Conservation (phyloP, 2,329 filamentous ascomycete genomes). For the Colletotrichum cereale region DNA sequence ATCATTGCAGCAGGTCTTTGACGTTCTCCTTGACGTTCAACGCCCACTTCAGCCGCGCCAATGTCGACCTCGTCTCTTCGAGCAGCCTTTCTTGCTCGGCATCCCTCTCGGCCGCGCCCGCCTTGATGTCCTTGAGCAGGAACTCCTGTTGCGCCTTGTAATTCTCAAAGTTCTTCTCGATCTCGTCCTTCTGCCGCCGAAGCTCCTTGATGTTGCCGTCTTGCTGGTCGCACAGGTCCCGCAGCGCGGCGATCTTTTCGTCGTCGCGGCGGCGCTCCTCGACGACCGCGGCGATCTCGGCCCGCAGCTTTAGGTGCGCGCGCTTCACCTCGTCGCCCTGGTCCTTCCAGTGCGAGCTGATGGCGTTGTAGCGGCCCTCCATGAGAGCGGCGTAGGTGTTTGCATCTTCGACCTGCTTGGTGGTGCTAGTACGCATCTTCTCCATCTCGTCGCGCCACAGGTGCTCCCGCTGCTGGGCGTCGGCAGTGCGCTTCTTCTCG, state of each 20-base stretch:
- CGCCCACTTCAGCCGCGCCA: constrained; percentile 80
- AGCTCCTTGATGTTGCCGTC: constrained; percentile 75
- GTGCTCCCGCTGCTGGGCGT: constrained; percentile 71
- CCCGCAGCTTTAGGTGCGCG: constrained; percentile 61
- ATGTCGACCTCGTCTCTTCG: constrained; percentile 69
- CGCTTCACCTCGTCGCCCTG: constrained; percentile 72
- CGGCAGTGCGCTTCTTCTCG: constrained; percentile 72
- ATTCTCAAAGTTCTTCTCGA: constrained; percentile 69
- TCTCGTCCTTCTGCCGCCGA: constrained; percentile 71
- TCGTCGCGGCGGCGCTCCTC: constrained; percentile 71
- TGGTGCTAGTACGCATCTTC: constrained; percentile 69
- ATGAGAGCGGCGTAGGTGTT: constrained; percentile 74
- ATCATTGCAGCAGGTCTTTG: constrained; percentile 62
- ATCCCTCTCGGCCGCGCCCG: constrained; percentile 68
- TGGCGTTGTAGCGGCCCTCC: constrained; percentile 77
- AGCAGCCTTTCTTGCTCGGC: constrained; percentile 70
- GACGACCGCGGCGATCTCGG: constrained; percentile 67
- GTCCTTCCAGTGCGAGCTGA: constrained; percentile 75
- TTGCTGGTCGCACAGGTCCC: constrained; percentile 80
- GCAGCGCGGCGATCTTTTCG: constrained; percentile 72
- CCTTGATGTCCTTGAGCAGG: constrained; percentile 70
- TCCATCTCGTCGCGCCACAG: constrained; percentile 75
- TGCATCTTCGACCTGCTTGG: constrained; percentile 74
- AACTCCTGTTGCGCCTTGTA: constrained; percentile 76
- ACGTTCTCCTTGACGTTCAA: constrained; percentile 75